These are phyloP conservation scores for Clavispora fructus DNA, from an alignment of 805 yeast species.

Conservation along the genomic window DNA sequence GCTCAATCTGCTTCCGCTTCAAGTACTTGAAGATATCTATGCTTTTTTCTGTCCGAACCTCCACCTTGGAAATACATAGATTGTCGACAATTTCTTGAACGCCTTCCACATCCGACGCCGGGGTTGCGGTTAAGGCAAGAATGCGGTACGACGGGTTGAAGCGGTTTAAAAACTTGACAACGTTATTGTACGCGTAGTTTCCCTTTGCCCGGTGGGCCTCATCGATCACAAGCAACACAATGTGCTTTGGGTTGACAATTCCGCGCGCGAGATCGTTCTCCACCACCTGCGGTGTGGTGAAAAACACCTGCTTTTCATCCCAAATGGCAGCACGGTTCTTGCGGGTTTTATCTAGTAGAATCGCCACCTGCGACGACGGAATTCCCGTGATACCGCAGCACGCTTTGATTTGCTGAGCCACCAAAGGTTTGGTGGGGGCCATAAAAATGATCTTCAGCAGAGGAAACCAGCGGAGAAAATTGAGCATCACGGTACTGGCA, in stretches of 20 bases:
- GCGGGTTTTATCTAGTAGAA: conserved; percentile 56
- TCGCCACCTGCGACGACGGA: conserved; percentile 70
- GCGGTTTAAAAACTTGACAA: conserved; percentile 57
- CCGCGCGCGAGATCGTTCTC: conserved; percentile 84
- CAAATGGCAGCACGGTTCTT: conserved; percentile 71
- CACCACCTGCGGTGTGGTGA: conserved; percentile 94
- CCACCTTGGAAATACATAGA: conserved; percentile 68
- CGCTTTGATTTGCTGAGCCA: conserved; percentile 93
- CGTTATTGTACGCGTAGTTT: conserved; percentile 81
- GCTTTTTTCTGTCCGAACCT: conserved; percentile 80
- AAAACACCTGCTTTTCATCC: conserved; percentile 72
- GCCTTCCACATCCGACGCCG: conserved; percentile 81
- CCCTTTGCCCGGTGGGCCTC: conserved; percentile 96
- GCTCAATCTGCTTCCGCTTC: conserved; percentile 58
- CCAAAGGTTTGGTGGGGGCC: conserved; percentile 97
- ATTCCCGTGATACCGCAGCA: conserved; percentile 85
- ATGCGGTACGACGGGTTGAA: conserved; percentile 66
- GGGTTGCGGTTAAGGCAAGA: conserved; percentile 92
- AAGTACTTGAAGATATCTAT: conserved; percentile 76
- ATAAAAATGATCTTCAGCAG: conserved; percentile 78
- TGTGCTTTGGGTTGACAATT: conserved; percentile 63
- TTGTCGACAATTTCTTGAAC: conserved; percentile 82
- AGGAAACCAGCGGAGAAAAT: conserved; percentile 81
- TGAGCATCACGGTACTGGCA: conserved; percentile 90
- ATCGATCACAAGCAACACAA: conserved; percentile 79